Evolutionary conservation across 352 stramenopile genomes (phyloP).

Genomic region (Globisporangium middletonii): DNA sequence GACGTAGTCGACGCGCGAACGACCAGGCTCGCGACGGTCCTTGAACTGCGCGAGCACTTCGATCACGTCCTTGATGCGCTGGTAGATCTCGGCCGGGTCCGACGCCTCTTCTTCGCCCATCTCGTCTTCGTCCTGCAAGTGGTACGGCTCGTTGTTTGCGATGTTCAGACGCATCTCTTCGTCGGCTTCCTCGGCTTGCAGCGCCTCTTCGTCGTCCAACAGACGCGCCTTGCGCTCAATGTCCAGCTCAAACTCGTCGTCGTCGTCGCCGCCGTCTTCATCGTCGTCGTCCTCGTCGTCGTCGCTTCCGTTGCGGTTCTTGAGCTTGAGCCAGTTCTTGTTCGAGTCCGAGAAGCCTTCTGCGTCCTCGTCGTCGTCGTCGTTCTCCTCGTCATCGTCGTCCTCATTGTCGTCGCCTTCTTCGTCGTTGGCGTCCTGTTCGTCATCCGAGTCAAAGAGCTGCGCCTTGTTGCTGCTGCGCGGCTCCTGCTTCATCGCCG

Average conservation of each 20-base stretch:
- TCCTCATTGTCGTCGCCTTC: constrained; percentile 40
- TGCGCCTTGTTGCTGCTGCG: constrained; percentile 37
- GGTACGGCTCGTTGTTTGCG: constrained; percentile 76
- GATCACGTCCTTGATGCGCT: constrained; percentile 92
- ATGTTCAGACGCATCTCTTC: constrained; percentile 87
- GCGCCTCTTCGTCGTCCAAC: constrained; percentile 69
- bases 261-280: constrained; percentile 26
- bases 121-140: constrained; percentile 76
- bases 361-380: constrained; percentile 32
- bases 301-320: constrained; percentile 39
- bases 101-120: constrained; percentile 52
- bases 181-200: constrained; percentile 65
- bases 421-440: constrained; percentile 30
- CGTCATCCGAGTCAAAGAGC: constrained; percentile 68
- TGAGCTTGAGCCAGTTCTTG: constrained; percentile 82
- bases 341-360: constrained; percentile 82
- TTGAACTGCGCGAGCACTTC: constrained; percentile 96
- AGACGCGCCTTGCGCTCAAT: constrained; percentile 84
- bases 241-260: constrained; percentile 73
- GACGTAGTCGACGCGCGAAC: constrained; percentile 94
- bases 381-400: constrained; percentile 44
- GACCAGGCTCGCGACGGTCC: constrained; percentile 85
- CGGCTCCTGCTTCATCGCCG: constrained; percentile 66
- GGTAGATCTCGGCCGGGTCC: constrained; percentile 85
- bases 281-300: constrained; percentile 50